A percentile compares a stretch with the other conserved stretches of the same genome.
Evolutionary conservation across 2,329 filamentous ascomycete species (phyloP).

Genomic region (Ophioceras dolichostomum): DNA sequence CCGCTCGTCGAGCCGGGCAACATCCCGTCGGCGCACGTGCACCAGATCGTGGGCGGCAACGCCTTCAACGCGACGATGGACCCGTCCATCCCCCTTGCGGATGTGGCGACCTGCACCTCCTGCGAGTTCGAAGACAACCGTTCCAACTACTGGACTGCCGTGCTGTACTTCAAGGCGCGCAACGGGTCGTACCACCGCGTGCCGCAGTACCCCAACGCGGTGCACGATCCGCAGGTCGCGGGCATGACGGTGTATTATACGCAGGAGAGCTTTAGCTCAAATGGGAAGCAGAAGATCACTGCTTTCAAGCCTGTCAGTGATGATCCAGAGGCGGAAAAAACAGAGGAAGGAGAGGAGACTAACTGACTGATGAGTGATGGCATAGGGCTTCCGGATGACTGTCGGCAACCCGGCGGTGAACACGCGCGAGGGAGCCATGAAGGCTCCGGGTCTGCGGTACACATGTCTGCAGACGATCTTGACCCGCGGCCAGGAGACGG

Average conservation of each 20-base stretch:
- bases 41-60: constrained; percentile 8
- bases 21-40: constrained; percentile 6
- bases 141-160: constrained; percentile 8
- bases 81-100: constrained; percentile 4
- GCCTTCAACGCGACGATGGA: constrained; percentile 7
- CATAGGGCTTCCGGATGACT: not conserved
- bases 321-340: too few relatives aligned
- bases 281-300: constrained; percentile 23
- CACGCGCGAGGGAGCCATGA: constrained; percentile 5
- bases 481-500: constrained; percentile 22
- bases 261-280: constrained; percentile 18
- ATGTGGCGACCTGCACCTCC: constrained; percentile 5
- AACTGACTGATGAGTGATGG: not conserved
- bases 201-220: constrained; percentile 14
- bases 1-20: constrained; percentile 8
- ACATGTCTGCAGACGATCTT: constrained; percentile 19
- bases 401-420: constrained; percentile 6
- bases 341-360: not conserved
- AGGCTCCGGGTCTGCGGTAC: constrained; percentile 13
- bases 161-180: constrained; percentile 7
- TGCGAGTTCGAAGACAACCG: constrained; percentile 8
- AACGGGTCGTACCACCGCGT: constrained; percentile 17
- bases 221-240: constrained; percentile 7
- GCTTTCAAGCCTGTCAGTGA: constrained; percentile 14
- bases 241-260: constrained; percentile 16